Base-by-base conservation (phyloP, 495 filamentous ascomycete species). In the Bathelium albidoporum region DNA sequence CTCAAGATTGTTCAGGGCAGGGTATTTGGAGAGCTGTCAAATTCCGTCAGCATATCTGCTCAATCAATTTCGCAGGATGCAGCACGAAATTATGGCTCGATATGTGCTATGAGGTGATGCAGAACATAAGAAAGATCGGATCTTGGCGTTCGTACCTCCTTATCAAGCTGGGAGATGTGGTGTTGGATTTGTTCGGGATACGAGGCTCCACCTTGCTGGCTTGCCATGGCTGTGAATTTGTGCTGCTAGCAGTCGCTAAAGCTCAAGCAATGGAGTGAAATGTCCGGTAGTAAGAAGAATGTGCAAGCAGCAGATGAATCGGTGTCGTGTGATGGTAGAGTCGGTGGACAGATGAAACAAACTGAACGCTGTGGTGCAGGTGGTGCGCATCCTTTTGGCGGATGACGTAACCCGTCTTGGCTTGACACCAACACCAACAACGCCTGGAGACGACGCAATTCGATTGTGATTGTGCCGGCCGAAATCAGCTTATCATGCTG, bases 1-100 rank as follows among this genome's bases (percentile, higher is more conserved):
- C 86, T 99, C 95, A 66, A 99, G 84, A 80, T 97, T 95, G 83
- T 89, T 92, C 73, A 99, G 87, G 71, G 83, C 76, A 62, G 89
- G 90, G 81, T 99, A 97, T 78, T 95, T 96, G 73, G 93, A 93
- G 61, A 98, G 90, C 95, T 98, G 75, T 39, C 68, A 66, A 18
- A 44, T 12, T 14, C 20, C 9, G 62, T 66, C 62, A 64, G 53
- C 28, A 58, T 29, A 44, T 32, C 16, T 22, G 60, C 12, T 60
- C 72, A 24, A 75, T 66, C 59, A 64, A 20, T 18, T 2, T 18
- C 10, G 32, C 65, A 10, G 55, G 20, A 26, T 26, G 28, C n/a
- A 41, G 26, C 11, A 36, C 3, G 45, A 11, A 63, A 16, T 24
- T 10, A 41, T 18, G 18, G 18, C 10, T 41, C 36, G 36, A 41